phyloP scores from a whole-genome alignment of 352 stramenopile genomes.

The Pythium myriotylum region DNA sequence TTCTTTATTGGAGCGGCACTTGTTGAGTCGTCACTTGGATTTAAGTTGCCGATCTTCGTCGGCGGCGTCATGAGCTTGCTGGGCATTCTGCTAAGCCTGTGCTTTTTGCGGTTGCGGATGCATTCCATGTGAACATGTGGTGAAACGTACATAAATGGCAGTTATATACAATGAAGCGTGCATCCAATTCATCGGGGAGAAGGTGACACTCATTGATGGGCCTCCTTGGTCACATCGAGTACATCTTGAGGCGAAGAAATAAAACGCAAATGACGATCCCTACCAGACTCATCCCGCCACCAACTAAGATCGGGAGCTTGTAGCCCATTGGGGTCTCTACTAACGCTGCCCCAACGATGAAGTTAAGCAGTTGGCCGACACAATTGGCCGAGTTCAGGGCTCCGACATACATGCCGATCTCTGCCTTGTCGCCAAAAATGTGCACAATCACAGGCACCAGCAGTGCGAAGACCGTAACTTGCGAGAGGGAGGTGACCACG shows the following conservation, averaged over 20 bases:
- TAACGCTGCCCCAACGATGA: conserved; percentile 51
- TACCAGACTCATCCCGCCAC: conserved; percentile 59
- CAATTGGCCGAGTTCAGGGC: conserved; percentile 79
- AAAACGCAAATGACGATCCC: conserved; percentile 53
- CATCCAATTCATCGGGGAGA: too few species aligned
- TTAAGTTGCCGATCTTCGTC: conserved; percentile 64
- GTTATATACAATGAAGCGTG: too few species aligned
- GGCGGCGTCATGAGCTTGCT: conserved; percentile 64
- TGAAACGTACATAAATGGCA: too few species aligned
- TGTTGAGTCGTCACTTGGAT: conserved; percentile 65
- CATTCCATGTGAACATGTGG: conserved; percentile 77
- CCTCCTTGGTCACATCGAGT: conserved; percentile 80
- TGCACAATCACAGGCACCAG: conserved; percentile 74
- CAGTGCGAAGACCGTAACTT: conserved; percentile 63
- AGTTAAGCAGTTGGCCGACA: conserved; percentile 75
- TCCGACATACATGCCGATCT: conserved; percentile 73
- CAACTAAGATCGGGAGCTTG: conserved; percentile 63
- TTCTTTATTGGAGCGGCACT: conserved; percentile 59
- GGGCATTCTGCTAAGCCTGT: conserved; percentile 56
- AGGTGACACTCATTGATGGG: too few species aligned
- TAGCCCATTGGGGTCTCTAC: conserved; percentile 70
- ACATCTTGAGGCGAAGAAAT: conserved; percentile 75
- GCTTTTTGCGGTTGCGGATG: conserved; percentile 74
- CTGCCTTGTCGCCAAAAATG: conserved; percentile 48
- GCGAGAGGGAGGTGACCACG: conserved; percentile 47